A percentile compares a stretch with the other conserved stretches of the same genome.
These are phyloP conservation scores for Hypoxylon fragiforme DNA, from an alignment of 495 filamentous ascomycete genomes.

Conservation along the genomic window DNA sequence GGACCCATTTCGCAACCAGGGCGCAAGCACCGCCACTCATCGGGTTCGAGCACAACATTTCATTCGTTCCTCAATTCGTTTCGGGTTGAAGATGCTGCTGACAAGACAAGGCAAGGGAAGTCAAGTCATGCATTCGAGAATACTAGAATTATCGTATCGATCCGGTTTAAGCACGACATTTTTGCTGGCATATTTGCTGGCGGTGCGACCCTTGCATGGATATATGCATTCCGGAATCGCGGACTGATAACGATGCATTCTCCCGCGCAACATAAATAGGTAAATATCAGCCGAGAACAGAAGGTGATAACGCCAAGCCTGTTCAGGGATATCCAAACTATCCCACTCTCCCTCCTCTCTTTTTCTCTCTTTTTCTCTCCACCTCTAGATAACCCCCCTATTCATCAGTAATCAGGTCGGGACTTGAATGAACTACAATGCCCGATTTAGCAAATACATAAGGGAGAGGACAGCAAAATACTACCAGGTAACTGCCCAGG, in stretches of 20 bases:
- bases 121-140: slow-evolving; percentile 13
- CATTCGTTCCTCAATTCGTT: slow-evolving; percentile 18
- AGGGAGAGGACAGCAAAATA: background rate
- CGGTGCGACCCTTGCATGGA: slow-evolving; percentile 22
- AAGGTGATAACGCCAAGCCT: slow-evolving; percentile 33
- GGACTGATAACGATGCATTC: slow-evolving; percentile 25
- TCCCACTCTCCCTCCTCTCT: background rate
- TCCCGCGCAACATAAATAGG: slow-evolving; percentile 22
- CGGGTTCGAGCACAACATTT: slow-evolving; percentile 13
- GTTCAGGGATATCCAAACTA: slow-evolving; percentile 12
- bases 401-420: slow-evolving; percentile 7
- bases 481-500: no score
- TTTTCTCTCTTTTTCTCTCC: no score
- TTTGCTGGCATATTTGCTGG: no score
- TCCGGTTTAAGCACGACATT: slow-evolving; percentile 21
- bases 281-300: slow-evolving; percentile 36
- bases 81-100: slow-evolving; percentile 2
- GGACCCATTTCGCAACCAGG: slow-evolving; percentile 18
- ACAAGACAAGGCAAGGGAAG: no score
- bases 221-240: slow-evolving; percentile 25
- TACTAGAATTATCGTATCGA: slow-evolving; percentile 6
- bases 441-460: background rate
- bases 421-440: background rate
- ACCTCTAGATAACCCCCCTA: no score
- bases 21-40: slow-evolving; percentile 5